These are phyloP conservation scores for Lentinula detonsa DNA, from an alignment of 768 basidiomycete genomes.

Conservation along the genomic window DNA sequence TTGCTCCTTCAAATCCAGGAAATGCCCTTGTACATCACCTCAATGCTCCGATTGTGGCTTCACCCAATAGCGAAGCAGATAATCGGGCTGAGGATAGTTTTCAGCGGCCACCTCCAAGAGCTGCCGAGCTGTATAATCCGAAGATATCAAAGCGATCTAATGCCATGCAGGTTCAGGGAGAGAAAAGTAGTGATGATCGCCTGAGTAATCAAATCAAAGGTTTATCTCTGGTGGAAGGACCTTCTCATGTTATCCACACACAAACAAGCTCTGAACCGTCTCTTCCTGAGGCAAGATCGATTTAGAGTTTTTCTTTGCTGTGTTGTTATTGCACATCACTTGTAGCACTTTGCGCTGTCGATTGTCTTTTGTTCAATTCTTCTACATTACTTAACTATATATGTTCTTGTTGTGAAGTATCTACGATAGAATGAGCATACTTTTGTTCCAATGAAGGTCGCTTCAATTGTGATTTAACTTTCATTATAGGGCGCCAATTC, in stretches of 20 bases:
- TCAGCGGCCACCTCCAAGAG: constrained; percentile 45
- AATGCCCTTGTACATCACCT: constrained; percentile 32
- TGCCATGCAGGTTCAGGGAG: neutral
- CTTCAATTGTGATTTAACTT: neutral
- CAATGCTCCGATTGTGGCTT: constrained; percentile 13
- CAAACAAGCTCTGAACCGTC: neutral
- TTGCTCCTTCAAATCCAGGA: constrained; percentile 5
- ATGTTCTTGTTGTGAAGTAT: constrained; percentile 2
- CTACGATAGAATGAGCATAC: neutral
- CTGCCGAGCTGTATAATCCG: constrained; percentile 29
- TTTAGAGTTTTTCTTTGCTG: neutral
- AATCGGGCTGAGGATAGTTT: constrained; percentile 38
- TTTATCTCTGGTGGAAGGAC: neutral
- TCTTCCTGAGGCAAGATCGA: neutral
- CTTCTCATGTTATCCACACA: neutral
- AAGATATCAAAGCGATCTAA: constrained; percentile 17
- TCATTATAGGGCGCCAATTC: no score
- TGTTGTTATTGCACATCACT: neutral
- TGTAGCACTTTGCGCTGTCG: constrained; percentile 2
- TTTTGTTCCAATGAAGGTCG: neutral
- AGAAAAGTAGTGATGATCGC: neutral
- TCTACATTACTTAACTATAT: neutral
- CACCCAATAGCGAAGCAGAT: constrained; percentile 13
- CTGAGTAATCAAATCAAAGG: neutral
- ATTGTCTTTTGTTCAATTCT: neutral